Evolutionary conservation across 73 alveolate species (phyloP).

Genomic region (Tetrahymena thermophila): DNA sequence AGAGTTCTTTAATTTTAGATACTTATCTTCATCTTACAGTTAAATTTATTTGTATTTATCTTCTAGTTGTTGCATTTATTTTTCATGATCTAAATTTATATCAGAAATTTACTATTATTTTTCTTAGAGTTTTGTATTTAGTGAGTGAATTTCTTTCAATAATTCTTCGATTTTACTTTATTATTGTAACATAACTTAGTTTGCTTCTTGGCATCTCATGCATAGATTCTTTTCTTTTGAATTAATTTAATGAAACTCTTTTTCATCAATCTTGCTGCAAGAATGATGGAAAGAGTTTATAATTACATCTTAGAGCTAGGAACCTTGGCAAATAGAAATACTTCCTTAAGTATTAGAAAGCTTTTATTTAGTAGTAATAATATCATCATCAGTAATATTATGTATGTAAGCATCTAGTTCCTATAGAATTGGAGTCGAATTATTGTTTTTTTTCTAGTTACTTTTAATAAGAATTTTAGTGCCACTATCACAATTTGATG

Average conservation of each 20-base stretch:
- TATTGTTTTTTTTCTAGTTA: not conserved
- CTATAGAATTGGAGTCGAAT: not conserved
- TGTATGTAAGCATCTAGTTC: not conserved
- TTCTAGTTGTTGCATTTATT: not conserved
- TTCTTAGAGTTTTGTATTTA: not conserved
- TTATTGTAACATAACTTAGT: not conserved
- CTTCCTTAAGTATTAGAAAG: not conserved
- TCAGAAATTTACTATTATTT: not conserved
- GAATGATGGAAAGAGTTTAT: not conserved
- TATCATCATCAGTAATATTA: not conserved
- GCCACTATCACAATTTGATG: not conserved
- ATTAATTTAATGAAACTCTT: not conserved
- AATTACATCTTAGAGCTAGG: not conserved
- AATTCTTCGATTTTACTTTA: not conserved
- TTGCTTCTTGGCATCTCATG: not conserved
- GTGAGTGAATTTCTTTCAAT: not conserved
- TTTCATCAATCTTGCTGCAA: not conserved
- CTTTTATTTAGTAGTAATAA: not conserved
- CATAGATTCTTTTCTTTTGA: not conserved
- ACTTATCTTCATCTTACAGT: not conserved
- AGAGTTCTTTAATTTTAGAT: not conserved
- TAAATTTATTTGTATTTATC: not conserved
- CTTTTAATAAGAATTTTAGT: not conserved
- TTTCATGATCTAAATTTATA: not conserved
- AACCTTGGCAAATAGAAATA: not conserved